A percentile compares a stretch with the other conserved stretches of the same genome.
Evolutionary conservation across 2,329 filamentous ascomycete species (phyloP).

Genomic region (Acarospora socialis): DNA sequence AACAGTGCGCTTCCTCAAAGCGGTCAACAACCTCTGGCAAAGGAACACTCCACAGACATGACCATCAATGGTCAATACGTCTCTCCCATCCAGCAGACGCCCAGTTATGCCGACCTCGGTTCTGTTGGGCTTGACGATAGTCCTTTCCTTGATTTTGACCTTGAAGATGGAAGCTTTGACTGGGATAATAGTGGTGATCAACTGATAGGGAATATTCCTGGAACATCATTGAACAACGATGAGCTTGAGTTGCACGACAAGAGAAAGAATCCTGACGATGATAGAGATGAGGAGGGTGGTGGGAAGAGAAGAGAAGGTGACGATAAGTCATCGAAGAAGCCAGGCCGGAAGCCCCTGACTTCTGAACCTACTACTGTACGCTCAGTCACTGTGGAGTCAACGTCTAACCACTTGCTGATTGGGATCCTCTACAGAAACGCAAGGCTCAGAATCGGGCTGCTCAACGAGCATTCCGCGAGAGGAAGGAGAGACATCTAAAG

Average conservation of each 20-base stretch:
- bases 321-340: slow-evolving; percentile 83
- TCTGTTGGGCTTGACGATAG: slow-evolving; percentile 49
- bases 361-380: slow-evolving; percentile 85
- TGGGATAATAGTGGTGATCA: slow-evolving; percentile 51
- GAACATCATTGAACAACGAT: slow-evolving; percentile 24
- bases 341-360: slow-evolving; percentile 86
- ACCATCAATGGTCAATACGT: slow-evolving; percentile 15
- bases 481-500: slow-evolving; percentile 75
- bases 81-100: slow-evolving; percentile 33
- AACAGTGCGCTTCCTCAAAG: too few relatives aligned
- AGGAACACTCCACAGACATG: slow-evolving; percentile 4
- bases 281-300: slow-evolving; percentile 49
- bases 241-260: slow-evolving; percentile 44
- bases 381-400: neutral
- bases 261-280: slow-evolving; percentile 53
- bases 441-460: slow-evolving; percentile 93
- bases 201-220: slow-evolving; percentile 66
- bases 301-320: slow-evolving; percentile 69
- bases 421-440: slow-evolving; percentile 52
- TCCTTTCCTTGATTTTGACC: slow-evolving; percentile 67
- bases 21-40: neutral
- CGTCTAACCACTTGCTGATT: slow-evolving; percentile 7
- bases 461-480: slow-evolving; percentile 83
- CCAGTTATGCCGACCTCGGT: slow-evolving; percentile 34
- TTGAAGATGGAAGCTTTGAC: slow-evolving; percentile 65